phyloP scores from a whole-genome alignment of 2,329 filamentous ascomycete genomes.

The Monosporascus sp. region DNA sequence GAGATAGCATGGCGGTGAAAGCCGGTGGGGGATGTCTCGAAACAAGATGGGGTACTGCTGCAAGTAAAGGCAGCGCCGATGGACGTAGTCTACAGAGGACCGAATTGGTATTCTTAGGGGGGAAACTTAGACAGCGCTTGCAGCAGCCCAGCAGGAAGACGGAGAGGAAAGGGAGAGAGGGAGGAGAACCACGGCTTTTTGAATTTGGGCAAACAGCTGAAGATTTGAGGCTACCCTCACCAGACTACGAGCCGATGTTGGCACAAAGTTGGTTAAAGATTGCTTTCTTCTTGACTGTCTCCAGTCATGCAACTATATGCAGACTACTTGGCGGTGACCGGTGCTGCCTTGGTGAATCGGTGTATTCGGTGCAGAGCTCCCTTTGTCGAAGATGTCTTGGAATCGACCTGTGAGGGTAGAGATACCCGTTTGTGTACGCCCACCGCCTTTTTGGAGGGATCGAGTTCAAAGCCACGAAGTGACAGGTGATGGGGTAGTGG shows the following conservation, averaged over 20 bases:
- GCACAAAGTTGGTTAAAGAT: slow-evolving; percentile 33
- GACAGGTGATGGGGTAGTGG: slow-evolving; percentile 31
- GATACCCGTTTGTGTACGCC: slow-evolving; percentile 41
- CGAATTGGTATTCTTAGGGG: slow-evolving; percentile 15
- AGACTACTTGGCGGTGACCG: slow-evolving; percentile 30
- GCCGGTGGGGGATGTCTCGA: slow-evolving; percentile 30
- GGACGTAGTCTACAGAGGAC: slow-evolving; percentile 21
- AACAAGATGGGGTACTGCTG: slow-evolving; percentile 32
- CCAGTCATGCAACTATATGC: slow-evolving; percentile 35
- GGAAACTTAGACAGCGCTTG: slow-evolving; percentile 31
- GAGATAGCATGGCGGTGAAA: slow-evolving; percentile 53
- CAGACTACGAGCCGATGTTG: slow-evolving; percentile 25
- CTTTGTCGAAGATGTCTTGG: slow-evolving; percentile 47
- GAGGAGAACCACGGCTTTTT: slow-evolving; percentile 30
- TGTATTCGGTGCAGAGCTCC: slow-evolving; percentile 37
- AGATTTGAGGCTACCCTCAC: slow-evolving; percentile 28
- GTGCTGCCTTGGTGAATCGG: slow-evolving; percentile 27
- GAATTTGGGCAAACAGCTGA: slow-evolving; percentile 34
- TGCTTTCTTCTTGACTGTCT: slow-evolving; percentile 33
- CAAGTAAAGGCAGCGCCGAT: slow-evolving; percentile 16
- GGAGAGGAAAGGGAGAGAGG: slow-evolving; percentile 17
- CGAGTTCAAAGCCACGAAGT: slow-evolving; percentile 37
- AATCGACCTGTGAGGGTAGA: slow-evolving; percentile 40
- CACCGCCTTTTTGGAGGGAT: slow-evolving; percentile 44
- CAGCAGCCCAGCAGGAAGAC: slow-evolving; percentile 14